Evolutionary conservation across 306 rosid genomes (phyloP), one percentile per base, ranked within the genome.

Genomic region (Trifolium fragiferum): DNA sequence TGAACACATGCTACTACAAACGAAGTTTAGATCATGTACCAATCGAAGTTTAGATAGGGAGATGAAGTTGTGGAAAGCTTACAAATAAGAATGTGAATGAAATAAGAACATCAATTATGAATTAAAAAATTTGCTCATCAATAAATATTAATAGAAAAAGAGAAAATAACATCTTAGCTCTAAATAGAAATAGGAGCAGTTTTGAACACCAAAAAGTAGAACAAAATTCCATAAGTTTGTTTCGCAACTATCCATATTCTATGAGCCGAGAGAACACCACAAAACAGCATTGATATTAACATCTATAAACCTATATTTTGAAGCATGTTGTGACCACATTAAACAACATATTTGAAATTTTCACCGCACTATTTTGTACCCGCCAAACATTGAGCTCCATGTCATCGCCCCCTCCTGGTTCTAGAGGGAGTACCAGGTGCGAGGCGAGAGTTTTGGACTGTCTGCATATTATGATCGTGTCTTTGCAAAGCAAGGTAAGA

Each of bases 401-500:
- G 64, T 83, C 87, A 53, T 72, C 32, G 70, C 75, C 88, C 74
- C 40, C 87, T 82, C 82, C 75, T 84, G 75, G 73, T 64, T 82
- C 95, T 87, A 44, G 90, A 86, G 58, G 97, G 93, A 68, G 96
- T 88, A 66, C 73, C 75, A 1, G 93, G 88, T 51, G 84, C 70
- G 8, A 74, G 82, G 66, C 83, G 88, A 63, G 95, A 86, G 84
- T 81, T 67, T 72, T 85, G 92, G 35, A 64, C 84, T 2, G 85
- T 77, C 40, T 80, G 81, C 10, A 86, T 50, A 68, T 76, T 83
- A 3, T 85, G 86, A 68, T 90, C 92, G 33, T 83, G 84, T 78
- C 78, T 86, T 70, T 94, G 97, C 6, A 84, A 40, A 79, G 98
- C 95, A 67, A 94, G 98, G 83, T 94, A 94, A 53, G 88, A 72